Evolutionary conservation across 805 yeast genomes (phyloP), one percentile per base, ranked within the genome.

Genomic region (Blastobotrys americana): DNA sequence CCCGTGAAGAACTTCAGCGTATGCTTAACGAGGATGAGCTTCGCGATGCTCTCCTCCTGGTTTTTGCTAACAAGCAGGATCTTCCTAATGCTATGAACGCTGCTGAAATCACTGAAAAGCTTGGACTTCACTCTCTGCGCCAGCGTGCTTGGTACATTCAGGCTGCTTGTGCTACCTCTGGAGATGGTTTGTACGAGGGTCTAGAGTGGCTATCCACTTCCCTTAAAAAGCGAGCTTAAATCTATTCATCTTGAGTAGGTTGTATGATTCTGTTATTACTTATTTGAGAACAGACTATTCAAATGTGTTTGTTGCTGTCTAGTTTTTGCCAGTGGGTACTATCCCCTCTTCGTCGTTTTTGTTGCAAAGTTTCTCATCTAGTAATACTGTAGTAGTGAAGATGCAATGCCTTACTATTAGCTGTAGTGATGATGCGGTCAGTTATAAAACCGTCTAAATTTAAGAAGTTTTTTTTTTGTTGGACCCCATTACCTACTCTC

Each of bases 71-170:
- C 79, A 90, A 90, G 73, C 97, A 90, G 77, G 97, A 90, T 78
- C 79, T 90, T 74, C 96, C 96, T 73, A 89, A 89, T 65, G 97
- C 97, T 60, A 89, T 90, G 97, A 85, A 85, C 68, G 96, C 97
- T 56, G 96, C 96, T 56, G 97, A 90, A 76, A 85, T 90, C 69
- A 88, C 97, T 59, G 96, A 88, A 73, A 88, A 87, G 72, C 79
- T 90, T 63, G 97, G 96, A 55, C 82, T 90, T 66, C 96, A 89
- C 70, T 86, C 96, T 45, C 83, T 93, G 69, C 84, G 96, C 77
- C 96, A 89, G 76, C 86, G 97, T 74, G 96, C 96, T 63, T 93
- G 98, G 98, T 90, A 84, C 74, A 90, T 93, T 68, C 97, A 90
- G 75, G 87, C 98, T 57, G 86, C 97, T 54, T 89, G 97, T 75